phyloP scores from a whole-genome alignment of 768 basidiomycete species.

The Leccinum variicolor region DNA sequence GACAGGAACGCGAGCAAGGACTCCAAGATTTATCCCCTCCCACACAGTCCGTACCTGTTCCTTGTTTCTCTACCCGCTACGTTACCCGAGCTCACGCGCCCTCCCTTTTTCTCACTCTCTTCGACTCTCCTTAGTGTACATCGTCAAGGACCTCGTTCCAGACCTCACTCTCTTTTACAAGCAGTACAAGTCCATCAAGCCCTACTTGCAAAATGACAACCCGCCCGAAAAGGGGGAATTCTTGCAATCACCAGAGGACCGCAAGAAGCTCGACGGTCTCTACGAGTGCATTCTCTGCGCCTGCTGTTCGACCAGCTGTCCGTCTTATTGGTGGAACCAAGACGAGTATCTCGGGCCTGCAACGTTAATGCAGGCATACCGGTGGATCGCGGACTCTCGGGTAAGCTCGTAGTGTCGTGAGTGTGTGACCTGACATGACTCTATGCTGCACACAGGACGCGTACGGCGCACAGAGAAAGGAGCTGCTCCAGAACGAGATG shows the following conservation, averaged over 20 bases:
- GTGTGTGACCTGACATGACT: not conserved
- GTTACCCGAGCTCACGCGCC: not conserved
- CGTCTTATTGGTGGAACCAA: slow-evolving; percentile 99
- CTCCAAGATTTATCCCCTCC: slow-evolving; percentile 93
- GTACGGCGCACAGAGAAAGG: slow-evolving; percentile 76
- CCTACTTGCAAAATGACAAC: slow-evolving; percentile 92
- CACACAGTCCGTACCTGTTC: slow-evolving; percentile 72
- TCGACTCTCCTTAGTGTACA: slow-evolving; percentile 66
- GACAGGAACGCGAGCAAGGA: slow-evolving; percentile 70
- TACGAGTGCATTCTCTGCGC: slow-evolving; percentile 98
- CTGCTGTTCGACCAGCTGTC: slow-evolving; percentile 97
- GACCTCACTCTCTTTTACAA: slow-evolving; percentile 94
- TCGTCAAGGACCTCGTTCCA: slow-evolving; percentile 97
- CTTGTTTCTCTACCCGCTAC: not conserved
- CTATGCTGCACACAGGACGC: slow-evolving; percentile 51
- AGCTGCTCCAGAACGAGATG: slow-evolving; percentile 92
- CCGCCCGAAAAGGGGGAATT: slow-evolving; percentile 82
- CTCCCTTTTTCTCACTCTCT: not conserved
- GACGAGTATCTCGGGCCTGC: slow-evolving; percentile 98
- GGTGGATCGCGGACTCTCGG: slow-evolving; percentile 97
- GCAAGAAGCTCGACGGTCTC: slow-evolving; percentile 93
- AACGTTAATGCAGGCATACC: slow-evolving; percentile 93
- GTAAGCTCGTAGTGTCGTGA: slow-evolving; percentile 40
- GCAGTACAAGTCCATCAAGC: slow-evolving; percentile 99
- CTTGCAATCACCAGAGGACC: slow-evolving; percentile 87